A percentile compares a stretch with the other conserved stretches of the same genome.
Evolutionary conservation across 306 rosid species (phyloP).

Genomic region (Echinosophora koreensis): DNA sequence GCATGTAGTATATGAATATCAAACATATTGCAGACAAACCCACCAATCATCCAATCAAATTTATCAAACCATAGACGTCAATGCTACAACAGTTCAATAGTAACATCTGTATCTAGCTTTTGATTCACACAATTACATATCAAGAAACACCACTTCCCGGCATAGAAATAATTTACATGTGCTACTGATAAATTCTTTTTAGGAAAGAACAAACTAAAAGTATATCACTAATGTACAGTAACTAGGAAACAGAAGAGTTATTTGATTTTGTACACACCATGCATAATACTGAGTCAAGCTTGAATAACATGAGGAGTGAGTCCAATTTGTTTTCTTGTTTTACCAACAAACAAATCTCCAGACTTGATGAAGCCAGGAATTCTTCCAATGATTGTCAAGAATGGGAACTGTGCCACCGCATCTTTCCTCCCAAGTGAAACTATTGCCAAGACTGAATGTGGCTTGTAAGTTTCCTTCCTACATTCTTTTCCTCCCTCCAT

Average conservation of each 20-base stretch:
- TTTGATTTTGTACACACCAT: conserved; percentile 30
- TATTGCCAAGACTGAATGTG: conserved; percentile 58
- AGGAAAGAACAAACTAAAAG: conserved; percentile 6
- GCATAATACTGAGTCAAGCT: conserved; percentile 33
- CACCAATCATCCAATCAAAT: conserved; percentile 10
- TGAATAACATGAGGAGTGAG: conserved; percentile 32
- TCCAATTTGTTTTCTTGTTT: conserved; percentile 73
- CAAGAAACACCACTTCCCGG: conserved; percentile 10
- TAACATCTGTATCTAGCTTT: conserved; percentile 22
- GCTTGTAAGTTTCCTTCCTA: conserved; percentile 55
- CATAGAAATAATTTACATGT: not conserved
- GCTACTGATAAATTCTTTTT: conserved; percentile 5
- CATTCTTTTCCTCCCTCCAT: conserved; percentile 61
- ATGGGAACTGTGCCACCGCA: conserved; percentile 74
- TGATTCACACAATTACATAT: conserved; percentile 16
- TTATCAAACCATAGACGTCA: not conserved
- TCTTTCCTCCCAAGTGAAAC: conserved; percentile 82
- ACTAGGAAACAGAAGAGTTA: not conserved
- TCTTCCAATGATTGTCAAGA: conserved; percentile 61
- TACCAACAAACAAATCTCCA: conserved; percentile 79
- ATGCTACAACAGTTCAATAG: not conserved
- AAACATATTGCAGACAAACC: not conserved
- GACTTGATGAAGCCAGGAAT: conserved; percentile 75
- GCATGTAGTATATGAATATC: not conserved
- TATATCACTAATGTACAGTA: conserved; percentile 27